phyloP scores from a whole-genome alignment of 495 filamentous ascomycete species.

The Penicillium psychrofluorescens region DNA sequence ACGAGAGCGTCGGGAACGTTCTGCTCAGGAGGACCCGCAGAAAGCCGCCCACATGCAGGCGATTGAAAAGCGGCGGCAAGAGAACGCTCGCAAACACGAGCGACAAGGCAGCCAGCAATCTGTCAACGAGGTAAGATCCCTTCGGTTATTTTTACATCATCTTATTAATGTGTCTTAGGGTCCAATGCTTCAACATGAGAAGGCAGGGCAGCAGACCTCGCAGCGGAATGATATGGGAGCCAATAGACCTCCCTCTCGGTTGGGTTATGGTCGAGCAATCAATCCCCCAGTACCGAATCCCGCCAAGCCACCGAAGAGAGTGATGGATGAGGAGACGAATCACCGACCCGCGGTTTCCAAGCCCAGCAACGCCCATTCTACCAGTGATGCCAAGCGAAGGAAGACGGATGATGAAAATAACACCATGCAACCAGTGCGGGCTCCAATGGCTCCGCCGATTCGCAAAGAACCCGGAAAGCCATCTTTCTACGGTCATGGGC shows the following conservation, averaged over 20 bases:
- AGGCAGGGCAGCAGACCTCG: conserved; percentile 18
- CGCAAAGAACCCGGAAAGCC: conserved; percentile 61
- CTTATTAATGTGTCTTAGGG: conserved; percentile 10
- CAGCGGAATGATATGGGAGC: conserved; percentile 44
- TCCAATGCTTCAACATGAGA: conserved; percentile 35
- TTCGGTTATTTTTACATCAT: neutral
- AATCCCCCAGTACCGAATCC: conserved; percentile 51
- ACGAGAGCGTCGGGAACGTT: conserved; percentile 36
- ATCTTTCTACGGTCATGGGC: conserved; percentile 55
- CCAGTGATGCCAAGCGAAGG: conserved; percentile 48
- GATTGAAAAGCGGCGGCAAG: conserved; percentile 53
- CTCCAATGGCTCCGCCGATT: conserved; percentile 73
- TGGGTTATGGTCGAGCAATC: conserved; percentile 42
- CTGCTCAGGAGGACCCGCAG: conserved; percentile 48
- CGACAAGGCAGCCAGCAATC: conserved; percentile 43
- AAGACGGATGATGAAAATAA: conserved; percentile 53
- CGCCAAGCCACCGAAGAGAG: conserved; percentile 59
- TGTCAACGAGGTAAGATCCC: conserved; percentile 32
- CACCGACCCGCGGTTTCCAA: conserved; percentile 35
- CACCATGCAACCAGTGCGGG: conserved; percentile 33
- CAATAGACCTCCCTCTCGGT: conserved; percentile 44
- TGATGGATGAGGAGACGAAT: conserved; percentile 45
- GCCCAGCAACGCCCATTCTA: conserved; percentile 35
- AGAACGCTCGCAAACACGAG: conserved; percentile 56
- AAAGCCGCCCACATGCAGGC: conserved; percentile 66